Conservation (phyloP, 768 basidiomycete genomes). For the Russula emetica region DNA sequence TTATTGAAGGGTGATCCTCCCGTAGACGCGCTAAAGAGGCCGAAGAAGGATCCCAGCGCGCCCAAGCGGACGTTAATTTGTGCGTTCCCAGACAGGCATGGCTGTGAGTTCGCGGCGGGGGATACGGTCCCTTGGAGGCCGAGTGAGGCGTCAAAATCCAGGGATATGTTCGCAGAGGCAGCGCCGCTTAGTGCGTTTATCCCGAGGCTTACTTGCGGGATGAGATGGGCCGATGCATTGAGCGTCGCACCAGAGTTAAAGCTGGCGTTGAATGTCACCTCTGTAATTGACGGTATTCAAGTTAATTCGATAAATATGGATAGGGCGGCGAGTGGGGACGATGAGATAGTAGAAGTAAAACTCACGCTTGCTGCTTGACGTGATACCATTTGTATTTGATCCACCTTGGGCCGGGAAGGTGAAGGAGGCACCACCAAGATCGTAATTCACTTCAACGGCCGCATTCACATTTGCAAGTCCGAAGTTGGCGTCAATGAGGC, state of each 20-base stretch:
- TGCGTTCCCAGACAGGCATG: slow-evolving; percentile 9
- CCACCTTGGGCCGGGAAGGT: neutral
- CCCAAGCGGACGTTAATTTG: neutral
- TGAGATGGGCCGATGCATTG: slow-evolving; percentile 45
- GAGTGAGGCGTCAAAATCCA: slow-evolving; percentile 12
- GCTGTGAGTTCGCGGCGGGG: neutral
- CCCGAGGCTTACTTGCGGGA: slow-evolving; percentile 35
- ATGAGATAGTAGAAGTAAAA: neutral
- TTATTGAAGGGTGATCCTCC: neutral
- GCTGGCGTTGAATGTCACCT: neutral
- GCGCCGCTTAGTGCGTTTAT: neutral
- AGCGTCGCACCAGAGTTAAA: slow-evolving; percentile 27
- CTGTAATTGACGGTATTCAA: too few species aligned
- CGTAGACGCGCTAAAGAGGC: neutral
- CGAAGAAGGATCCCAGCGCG: slow-evolving; percentile 2
- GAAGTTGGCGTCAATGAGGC: neutral
- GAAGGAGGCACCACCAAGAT: neutral
- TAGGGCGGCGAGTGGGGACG: neutral
- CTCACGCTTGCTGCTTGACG: neutral
- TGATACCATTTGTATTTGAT: neutral
- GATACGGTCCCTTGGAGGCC: neutral
- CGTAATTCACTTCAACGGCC: neutral
- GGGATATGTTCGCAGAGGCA: neutral
- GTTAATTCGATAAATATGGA: neutral
- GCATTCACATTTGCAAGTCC: neutral